Evolutionary conservation across 768 basidiomycete species (phyloP).

Genomic region (Boletus pseudo-olivaceus): DNA sequence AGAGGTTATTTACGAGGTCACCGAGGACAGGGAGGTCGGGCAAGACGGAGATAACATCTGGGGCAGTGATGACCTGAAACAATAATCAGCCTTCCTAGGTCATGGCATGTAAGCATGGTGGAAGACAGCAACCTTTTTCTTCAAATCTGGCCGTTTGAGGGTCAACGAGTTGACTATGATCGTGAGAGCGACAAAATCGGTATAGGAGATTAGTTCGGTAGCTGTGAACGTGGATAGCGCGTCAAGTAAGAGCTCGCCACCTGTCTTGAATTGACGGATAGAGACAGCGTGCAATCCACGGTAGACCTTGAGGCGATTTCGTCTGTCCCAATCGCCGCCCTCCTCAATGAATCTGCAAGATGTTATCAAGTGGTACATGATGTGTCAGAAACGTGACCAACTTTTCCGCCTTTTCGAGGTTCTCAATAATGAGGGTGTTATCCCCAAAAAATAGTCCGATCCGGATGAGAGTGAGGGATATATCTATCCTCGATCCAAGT

Average conservation of each 20-base stretch:
- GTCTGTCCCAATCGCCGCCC: constrained; percentile 97
- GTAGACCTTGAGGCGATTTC: too few species aligned
- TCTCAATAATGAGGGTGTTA: constrained; percentile 60
- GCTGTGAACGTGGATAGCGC: constrained; percentile 94
- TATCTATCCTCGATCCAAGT: constrained; percentile 89
- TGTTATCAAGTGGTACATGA: not conserved
- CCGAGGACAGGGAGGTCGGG: constrained; percentile 80
- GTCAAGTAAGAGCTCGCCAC: constrained; percentile 82
- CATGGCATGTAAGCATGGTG: not conserved
- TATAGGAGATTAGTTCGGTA: constrained; percentile 81
- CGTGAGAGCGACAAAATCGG: constrained; percentile 84
- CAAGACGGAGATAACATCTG: constrained; percentile 84
- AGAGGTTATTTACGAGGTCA: constrained; percentile 81
- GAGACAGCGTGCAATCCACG: constrained; percentile 82
- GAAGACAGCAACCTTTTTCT: constrained; percentile 94
- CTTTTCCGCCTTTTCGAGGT: constrained; percentile 80
- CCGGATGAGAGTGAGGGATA: constrained; percentile 82
- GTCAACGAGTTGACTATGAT: constrained; percentile 77
- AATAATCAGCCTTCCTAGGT: constrained; percentile 4
- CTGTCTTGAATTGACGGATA: constrained; percentile 87
- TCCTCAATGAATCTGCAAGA: constrained; percentile 75
- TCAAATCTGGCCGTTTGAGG: constrained; percentile 79
- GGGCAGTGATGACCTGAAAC: constrained; percentile 70
- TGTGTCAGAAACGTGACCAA: constrained; percentile 36
- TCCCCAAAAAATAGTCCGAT: constrained; percentile 91